Percentiles rank a stretch among this genome's conserved stretches.
phyloP scores from a whole-genome alignment of 1,284 basidiomycete species.

The Coriolopsis trogii region DNA sequence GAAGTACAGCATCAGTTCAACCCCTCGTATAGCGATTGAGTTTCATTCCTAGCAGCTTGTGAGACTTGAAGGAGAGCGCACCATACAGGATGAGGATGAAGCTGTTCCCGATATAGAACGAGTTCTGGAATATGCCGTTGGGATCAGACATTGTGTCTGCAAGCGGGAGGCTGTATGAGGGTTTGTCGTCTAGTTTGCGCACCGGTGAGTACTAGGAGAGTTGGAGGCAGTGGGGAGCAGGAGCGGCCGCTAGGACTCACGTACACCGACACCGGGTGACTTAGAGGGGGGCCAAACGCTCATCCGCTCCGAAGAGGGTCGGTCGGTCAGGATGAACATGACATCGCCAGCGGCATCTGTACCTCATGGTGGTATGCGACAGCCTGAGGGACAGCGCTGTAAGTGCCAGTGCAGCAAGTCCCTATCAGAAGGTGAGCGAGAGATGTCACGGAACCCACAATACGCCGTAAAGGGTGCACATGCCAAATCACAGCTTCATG shows the following conservation, averaged over 20 bases:
- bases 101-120: conserved; percentile 22
- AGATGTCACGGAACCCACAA: no score
- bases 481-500: no score
- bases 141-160: conserved; percentile 1
- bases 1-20: conserved; percentile 18
- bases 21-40: neutral
- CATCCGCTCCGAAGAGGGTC: neutral
- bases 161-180: neutral
- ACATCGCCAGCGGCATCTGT: conserved; percentile 8
- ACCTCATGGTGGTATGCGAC: neutral
- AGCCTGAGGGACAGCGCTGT: no score
- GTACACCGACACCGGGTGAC: neutral
- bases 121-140: conserved; percentile 15
- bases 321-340: neutral
- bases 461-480: no score
- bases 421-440: no score
- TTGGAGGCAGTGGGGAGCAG: no score
- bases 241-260: no score
- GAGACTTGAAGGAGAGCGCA: neutral
- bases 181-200: neutral
- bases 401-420: no score
- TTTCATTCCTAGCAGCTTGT: neutral
- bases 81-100: conserved; percentile 22
- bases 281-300: neutral
- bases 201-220: no score